Evolutionary conservation across 169 alveolate species (phyloP).

Genomic region (Cryptosporidium baileyi): DNA sequence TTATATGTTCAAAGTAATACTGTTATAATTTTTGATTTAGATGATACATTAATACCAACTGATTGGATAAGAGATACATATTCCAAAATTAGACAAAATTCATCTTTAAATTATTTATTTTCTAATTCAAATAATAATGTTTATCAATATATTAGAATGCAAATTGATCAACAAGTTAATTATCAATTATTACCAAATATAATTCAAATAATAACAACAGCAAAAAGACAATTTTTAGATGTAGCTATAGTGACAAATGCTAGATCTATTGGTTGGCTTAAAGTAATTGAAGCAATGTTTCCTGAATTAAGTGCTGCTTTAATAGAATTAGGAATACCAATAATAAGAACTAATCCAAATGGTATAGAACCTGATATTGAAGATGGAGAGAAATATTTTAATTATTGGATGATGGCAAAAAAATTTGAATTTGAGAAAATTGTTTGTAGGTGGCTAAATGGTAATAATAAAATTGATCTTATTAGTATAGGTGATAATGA

Average conservation of each 20-base stretch:
- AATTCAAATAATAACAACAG: constrained; percentile 72
- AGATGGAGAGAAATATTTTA: constrained; percentile 77
- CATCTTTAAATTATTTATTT: constrained; percentile 28
- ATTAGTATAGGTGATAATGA: constrained; percentile 83
- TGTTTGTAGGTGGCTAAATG: constrained; percentile 19
- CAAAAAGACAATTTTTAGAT: constrained; percentile 75
- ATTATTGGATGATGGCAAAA: constrained; percentile 84
- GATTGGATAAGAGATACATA: constrained; percentile 78
- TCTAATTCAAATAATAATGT: constrained; percentile 54
- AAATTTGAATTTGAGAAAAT: constrained; percentile 62
- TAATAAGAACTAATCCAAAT: constrained; percentile 78
- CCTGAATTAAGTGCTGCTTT: constrained; percentile 78
- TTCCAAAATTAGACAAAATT: constrained; percentile 34
- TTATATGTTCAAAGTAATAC: constrained; percentile 11
- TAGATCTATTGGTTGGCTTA: constrained; percentile 80
- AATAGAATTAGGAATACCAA: constrained; percentile 75
- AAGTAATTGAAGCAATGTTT: constrained; percentile 78
- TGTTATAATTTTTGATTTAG: constrained; percentile 79
- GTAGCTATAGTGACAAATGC: constrained; percentile 85
- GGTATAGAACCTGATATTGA: constrained; percentile 77
- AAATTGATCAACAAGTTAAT: constrained; percentile 75
- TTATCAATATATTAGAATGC: constrained; percentile 73
- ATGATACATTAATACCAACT: constrained; percentile 84
- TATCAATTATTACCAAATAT: constrained; percentile 74
- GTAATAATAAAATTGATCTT: constrained; percentile 71